Evolutionary conservation across 2,329 filamentous ascomycete species (phyloP).

Genomic region (Plenodomus lindquistii): DNA sequence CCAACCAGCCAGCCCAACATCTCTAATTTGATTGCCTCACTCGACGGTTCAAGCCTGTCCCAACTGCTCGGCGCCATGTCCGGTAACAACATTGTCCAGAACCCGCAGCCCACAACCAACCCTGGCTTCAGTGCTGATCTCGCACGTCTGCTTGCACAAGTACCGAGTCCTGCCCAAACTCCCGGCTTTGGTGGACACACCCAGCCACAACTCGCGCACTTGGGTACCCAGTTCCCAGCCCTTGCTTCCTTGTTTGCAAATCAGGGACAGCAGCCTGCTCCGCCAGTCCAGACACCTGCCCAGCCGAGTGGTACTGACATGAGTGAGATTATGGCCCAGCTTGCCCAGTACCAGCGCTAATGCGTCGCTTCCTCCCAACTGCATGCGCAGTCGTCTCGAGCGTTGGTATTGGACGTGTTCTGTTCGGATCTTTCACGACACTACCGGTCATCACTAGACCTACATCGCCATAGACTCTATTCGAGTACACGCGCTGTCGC

Average conservation of each 20-base stretch:
- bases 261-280: conserved; percentile 27
- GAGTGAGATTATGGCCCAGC: conserved; percentile 74
- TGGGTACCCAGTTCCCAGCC: conserved; percentile 36
- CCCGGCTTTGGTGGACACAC: conserved; percentile 24
- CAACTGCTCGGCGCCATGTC: conserved; percentile 66
- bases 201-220: conserved; percentile 25
- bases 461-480: too few relatives aligned
- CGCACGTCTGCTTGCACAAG: conserved; percentile 44
- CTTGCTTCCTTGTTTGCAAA: conserved; percentile 35
- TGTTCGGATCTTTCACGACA: too few relatives aligned
- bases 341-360: conserved; percentile 65
- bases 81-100: conserved; percentile 41
- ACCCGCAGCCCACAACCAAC: conserved; percentile 44
- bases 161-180: conserved; percentile 30
- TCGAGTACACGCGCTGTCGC: too few relatives aligned
- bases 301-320: conserved; percentile 52
- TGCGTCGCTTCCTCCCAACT: background rate
- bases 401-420: background rate
- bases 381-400: too few relatives aligned
- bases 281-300: conserved; percentile 37
- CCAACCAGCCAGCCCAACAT: conserved; percentile 53
- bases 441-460: too few relatives aligned
- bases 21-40: conserved; percentile 66
- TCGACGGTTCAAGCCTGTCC: conserved; percentile 73
- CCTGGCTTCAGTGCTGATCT: conserved; percentile 41